phyloP scores from a whole-genome alignment of 2,329 filamentous ascomycete species.

The Aureobasidium sp. region DNA sequence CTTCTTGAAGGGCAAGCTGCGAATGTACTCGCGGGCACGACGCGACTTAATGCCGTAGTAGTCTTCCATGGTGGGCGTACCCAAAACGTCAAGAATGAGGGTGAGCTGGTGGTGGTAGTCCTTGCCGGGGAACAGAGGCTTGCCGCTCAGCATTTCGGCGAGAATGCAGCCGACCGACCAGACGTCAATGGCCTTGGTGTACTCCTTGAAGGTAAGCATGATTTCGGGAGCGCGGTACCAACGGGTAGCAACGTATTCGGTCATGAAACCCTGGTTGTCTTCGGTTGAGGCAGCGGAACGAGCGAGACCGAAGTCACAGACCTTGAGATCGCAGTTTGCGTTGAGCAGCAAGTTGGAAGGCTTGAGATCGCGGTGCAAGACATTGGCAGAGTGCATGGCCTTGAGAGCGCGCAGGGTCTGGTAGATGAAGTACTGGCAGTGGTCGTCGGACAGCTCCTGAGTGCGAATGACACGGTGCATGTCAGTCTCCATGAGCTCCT shows the following conservation, averaged over 20 bases:
- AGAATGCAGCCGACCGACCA: conserved; percentile 98
- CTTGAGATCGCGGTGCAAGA: conserved; percentile 94
- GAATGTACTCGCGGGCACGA: conserved; percentile 94
- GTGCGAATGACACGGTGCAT: conserved; percentile 99
- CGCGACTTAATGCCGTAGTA: conserved; percentile 99
- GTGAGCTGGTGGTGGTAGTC: conserved; percentile 99
- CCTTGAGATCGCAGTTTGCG: conserved; percentile 97
- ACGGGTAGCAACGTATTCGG: conserved; percentile 97
- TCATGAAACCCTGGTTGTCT: conserved; percentile 99
- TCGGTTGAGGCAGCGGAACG: conserved; percentile 90
- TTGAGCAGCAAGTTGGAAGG: conserved; percentile 95
- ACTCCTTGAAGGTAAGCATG: conserved; percentile 99
- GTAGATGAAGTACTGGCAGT: conserved; percentile 99
- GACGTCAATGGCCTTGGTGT: conserved; percentile 98
- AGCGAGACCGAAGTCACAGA: conserved; percentile 96
- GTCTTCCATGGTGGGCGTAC: conserved; percentile 98
- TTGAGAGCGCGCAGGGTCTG: conserved; percentile 96
- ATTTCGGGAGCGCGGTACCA: conserved; percentile 99
- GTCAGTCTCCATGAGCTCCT: conserved; percentile 99
- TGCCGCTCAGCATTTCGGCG: conserved; percentile 97
- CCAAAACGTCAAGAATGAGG: conserved; percentile 91
- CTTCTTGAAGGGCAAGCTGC: conserved; percentile 53
- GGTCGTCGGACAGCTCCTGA: conserved; percentile 95
- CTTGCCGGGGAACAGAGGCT: conserved; percentile 96
- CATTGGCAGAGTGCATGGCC: conserved; percentile 98